Percentiles rank a stretch among this genome's conserved stretches.
These are phyloP conservation scores for Candida krabiensis DNA, from an alignment of 805 yeast species.

Conservation along the genomic window DNA sequence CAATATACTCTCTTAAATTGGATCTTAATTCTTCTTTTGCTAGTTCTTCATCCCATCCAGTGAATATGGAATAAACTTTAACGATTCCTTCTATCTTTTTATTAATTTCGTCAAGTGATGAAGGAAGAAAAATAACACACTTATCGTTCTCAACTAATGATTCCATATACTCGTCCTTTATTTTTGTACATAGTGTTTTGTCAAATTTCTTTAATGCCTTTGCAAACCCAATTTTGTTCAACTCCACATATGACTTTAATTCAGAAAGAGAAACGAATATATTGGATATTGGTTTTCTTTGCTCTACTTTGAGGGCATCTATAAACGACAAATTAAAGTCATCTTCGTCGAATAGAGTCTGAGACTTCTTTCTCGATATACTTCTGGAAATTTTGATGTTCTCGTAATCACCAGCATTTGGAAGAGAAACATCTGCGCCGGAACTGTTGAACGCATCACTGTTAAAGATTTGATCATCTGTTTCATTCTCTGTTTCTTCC, in stretches of 20 bases:
- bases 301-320: constrained; percentile 57
- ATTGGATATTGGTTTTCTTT: constrained; percentile 64
- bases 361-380: constrained; percentile 28
- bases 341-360: constrained; percentile 36
- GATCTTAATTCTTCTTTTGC: constrained; percentile 48
- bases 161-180: constrained; percentile 59
- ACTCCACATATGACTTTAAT: constrained; percentile 75
- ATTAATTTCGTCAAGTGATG: constrained; percentile 50
- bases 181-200: constrained; percentile 65
- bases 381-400: constrained; percentile 15
- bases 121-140: constrained; percentile 55
- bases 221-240: constrained; percentile 85
- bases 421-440: constrained; percentile 1
- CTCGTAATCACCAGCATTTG: constrained; percentile 14
- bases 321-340: constrained; percentile 39
- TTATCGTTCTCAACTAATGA: constrained; percentile 38
- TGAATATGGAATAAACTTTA: constrained; percentile 40
- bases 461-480: constrained; percentile 14
- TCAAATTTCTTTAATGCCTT: constrained; percentile 92
- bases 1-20: constrained; percentile 83
- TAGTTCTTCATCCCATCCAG: constrained; percentile 37
- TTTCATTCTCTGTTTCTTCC: background rate
- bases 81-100: constrained; percentile 45
- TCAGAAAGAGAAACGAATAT: constrained; percentile 78
- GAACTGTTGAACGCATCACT: constrained; percentile 22